A percentile compares a stretch with the other conserved stretches of the same genome.
Evolutionary conservation across 2,329 filamentous ascomycete species (phyloP).

Genomic region (Stylonectria norvegica): DNA sequence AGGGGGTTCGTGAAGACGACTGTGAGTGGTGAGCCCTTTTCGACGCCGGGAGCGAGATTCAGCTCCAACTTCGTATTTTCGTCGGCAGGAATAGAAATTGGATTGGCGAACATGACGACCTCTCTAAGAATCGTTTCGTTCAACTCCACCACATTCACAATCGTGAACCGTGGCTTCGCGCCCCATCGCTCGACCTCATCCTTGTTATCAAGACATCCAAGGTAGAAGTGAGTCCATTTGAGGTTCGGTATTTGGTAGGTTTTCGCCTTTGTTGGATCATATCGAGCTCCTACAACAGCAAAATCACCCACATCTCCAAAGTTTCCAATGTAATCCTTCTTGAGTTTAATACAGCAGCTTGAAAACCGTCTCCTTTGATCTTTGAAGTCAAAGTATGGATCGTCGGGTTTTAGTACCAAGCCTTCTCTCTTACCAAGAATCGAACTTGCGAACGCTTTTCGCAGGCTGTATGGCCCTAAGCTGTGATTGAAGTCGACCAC

Average conservation of each 20-base stretch:
- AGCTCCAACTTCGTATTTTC: constrained; percentile 44
- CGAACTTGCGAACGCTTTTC: constrained; percentile 62
- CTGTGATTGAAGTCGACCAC: constrained; percentile 61
- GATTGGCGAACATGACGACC: constrained; percentile 48
- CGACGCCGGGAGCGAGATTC: constrained; percentile 43
- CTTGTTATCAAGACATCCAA: constrained; percentile 73
- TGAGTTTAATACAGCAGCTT: constrained; percentile 72
- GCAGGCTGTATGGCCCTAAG: constrained; percentile 52
- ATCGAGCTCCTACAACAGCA: constrained; percentile 71
- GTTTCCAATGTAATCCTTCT: constrained; percentile 76
- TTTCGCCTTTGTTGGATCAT: constrained; percentile 60
- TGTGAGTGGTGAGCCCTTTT: constrained; percentile 41
- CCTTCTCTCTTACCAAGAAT: constrained; percentile 71
- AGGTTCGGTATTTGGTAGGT: constrained; percentile 51
- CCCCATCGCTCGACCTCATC: constrained; percentile 50
- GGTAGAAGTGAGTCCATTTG: constrained; percentile 75
- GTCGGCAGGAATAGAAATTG: constrained; percentile 35
- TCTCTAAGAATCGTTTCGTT: constrained; percentile 48
- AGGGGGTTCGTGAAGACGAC: constrained; percentile 66
- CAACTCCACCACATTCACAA: constrained; percentile 63
- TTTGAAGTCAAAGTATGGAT: constrained; percentile 67
- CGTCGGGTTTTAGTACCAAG: constrained; percentile 74
- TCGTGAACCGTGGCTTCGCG: constrained; percentile 57
- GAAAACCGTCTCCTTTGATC: constrained; percentile 35
- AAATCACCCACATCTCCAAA: constrained; percentile 84